These are phyloP conservation scores for Trichoderma lentiforme DNA, from an alignment of 2,329 filamentous ascomycete genomes.

Conservation along the genomic window DNA sequence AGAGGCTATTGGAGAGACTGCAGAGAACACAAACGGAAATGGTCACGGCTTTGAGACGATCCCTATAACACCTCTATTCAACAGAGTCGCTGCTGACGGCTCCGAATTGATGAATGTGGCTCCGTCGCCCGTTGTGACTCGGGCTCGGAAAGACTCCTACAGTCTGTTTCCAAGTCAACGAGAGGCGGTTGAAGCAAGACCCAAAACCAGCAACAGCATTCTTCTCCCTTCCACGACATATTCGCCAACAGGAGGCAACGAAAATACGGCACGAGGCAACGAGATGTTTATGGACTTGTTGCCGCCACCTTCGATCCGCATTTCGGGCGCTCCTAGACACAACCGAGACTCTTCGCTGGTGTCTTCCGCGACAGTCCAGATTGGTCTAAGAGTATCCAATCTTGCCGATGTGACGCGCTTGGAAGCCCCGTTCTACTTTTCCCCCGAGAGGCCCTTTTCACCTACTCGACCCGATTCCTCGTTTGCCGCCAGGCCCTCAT, in stretches of 20 bases:
- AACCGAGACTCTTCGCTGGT: constrained; percentile 58
- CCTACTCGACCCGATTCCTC: neutral
- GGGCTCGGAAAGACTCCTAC: constrained; percentile 21
- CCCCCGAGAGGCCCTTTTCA: neutral
- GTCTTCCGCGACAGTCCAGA: constrained; percentile 68
- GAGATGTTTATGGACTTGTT: constrained; percentile 20
- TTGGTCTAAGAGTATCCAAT: constrained; percentile 65
- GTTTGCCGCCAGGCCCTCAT: neutral
- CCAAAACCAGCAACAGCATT: constrained; percentile 25
- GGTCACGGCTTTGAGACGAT: neutral
- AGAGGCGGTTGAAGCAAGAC: constrained; percentile 22
- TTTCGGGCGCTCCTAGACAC: constrained; percentile 36
- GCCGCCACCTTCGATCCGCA: constrained; percentile 44
- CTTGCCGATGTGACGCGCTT: constrained; percentile 46
- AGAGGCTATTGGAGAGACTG: neutral
- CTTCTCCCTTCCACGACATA: constrained; percentile 37
- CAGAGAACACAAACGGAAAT: neutral
- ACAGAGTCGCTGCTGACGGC: neutral
- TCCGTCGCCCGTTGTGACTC: neutral
- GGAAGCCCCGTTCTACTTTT: constrained; percentile 21
- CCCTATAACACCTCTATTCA: neutral
- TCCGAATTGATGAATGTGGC: neutral
- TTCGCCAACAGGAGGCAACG: constrained; percentile 1
- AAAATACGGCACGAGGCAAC: neutral
- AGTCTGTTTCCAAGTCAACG: constrained; percentile 23